Evolutionary conservation across 371 early-diverging fungal genomes (phyloP).

Genomic region (Batrachochytrium dendrobatidis): DNA sequence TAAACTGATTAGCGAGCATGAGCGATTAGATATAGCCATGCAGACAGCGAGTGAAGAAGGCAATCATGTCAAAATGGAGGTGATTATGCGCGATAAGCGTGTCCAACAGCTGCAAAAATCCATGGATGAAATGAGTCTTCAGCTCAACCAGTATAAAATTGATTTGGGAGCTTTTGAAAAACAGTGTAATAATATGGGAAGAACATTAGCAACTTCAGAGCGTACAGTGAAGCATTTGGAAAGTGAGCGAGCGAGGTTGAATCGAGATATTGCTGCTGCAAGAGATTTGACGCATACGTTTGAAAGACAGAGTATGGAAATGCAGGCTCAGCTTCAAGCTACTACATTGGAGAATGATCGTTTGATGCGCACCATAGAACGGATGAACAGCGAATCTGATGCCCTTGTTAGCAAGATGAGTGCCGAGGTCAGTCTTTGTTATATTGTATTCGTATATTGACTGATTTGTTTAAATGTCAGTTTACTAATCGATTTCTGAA

Average conservation of each 20-base stretch:
- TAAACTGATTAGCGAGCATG: constrained; percentile 38
- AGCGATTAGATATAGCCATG: constrained; percentile 24
- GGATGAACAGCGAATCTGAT: no score
- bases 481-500: no score
- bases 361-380: no score
- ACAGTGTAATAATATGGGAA: constrained; percentile 24
- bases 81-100: constrained; percentile 36
- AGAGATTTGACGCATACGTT: not conserved
- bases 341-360: no score
- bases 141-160: constrained; percentile 23
- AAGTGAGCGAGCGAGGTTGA: not conserved
- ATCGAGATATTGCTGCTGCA: not conserved
- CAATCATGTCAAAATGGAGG: constrained; percentile 34
- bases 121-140: constrained; percentile 21
- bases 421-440: no score
- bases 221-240: not conserved
- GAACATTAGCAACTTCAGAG: not conserved
- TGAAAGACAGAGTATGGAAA: no score
- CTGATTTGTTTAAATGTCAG: no score
- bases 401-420: no score
- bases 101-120: constrained; percentile 28
- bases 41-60: constrained; percentile 6
- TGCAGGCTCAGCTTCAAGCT: no score
- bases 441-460: no score
- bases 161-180: constrained; percentile 34